These are phyloP conservation scores for Bryoerythrophyllum caledonicum DNA, from an alignment of 225 moss, liverwort and hornwort genomes.

Conservation along the genomic window DNA sequence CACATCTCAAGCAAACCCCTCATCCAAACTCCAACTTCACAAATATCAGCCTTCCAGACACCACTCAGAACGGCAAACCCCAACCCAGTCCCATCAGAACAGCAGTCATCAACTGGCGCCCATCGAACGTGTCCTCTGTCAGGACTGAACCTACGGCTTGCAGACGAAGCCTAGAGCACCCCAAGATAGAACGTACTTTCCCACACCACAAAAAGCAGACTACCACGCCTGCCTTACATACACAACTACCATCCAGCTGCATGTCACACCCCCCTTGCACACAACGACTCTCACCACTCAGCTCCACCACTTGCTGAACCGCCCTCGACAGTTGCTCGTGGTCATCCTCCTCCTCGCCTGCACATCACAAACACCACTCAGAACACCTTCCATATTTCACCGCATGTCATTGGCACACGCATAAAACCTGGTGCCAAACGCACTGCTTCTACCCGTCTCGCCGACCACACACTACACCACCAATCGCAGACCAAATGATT, in stretches of 20 bases:
- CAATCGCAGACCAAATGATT: not conserved
- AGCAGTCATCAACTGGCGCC: not conserved
- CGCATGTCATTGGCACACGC: not conserved
- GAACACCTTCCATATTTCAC: not conserved
- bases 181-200: not conserved
- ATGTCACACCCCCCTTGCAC: not conserved
- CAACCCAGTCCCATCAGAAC: not conserved
- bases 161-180: not conserved
- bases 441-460: not conserved
- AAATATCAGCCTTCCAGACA: not conserved
- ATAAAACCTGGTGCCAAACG: not conserved
- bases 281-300: slow-evolving; percentile 63
- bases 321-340: slow-evolving; percentile 78
- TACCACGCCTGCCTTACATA: not conserved
- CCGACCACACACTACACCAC: not conserved
- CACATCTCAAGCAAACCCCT: not conserved
- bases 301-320: slow-evolving; percentile 69
- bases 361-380: slow-evolving; percentile 9
- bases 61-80: not conserved
- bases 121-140: not conserved
- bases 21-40: not conserved
- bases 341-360: slow-evolving; percentile 95
- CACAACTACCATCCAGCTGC: not conserved
- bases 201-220: not conserved
- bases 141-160: not conserved